phyloP scores from a whole-genome alignment of 2,329 filamentous ascomycete species.

The Nothophaeocryptopus gaeumannii region DNA sequence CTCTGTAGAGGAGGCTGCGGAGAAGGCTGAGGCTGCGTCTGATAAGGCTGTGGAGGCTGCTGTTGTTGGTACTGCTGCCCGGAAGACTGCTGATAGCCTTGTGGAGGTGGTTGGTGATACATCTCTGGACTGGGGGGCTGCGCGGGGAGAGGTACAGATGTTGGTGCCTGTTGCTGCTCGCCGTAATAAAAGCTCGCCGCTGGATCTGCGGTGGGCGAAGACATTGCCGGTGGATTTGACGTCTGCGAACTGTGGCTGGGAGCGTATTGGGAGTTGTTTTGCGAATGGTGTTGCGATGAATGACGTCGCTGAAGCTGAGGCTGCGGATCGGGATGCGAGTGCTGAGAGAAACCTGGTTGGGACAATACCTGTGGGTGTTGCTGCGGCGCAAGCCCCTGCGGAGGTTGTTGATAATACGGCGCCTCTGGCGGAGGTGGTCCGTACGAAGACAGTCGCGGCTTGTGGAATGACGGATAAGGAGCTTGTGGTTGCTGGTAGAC shows the following conservation, averaged over 20 bases:
- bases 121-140: constrained; percentile 33
- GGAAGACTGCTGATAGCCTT: constrained; percentile 21
- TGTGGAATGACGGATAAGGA: constrained; percentile 36
- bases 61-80: constrained; percentile 7
- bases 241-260: constrained; percentile 32
- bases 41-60: constrained; percentile 17
- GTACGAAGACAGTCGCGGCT: constrained; percentile 21
- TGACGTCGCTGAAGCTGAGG: constrained; percentile 31
- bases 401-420: constrained; percentile 29
- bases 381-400: constrained; percentile 20
- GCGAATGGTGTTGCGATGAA: constrained; percentile 32
- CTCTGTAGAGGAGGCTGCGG: constrained; percentile 20
- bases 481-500: constrained; percentile 40
- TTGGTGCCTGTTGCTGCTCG: constrained; percentile 24
- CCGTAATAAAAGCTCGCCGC: constrained; percentile 60
- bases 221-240: constrained; percentile 25
- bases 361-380: constrained; percentile 35
- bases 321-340: constrained; percentile 11
- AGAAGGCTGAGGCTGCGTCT: constrained; percentile 17
- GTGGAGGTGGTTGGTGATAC: constrained; percentile 36
- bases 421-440: constrained; percentile 30
- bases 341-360: constrained; percentile 16
- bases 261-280: constrained; percentile 37
- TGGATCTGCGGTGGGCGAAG: constrained; percentile 46
- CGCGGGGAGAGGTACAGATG: constrained; percentile 12